phyloP scores from a whole-genome alignment of 2,329 filamentous ascomycete genomes.

The Spiromastix sp. region DNA sequence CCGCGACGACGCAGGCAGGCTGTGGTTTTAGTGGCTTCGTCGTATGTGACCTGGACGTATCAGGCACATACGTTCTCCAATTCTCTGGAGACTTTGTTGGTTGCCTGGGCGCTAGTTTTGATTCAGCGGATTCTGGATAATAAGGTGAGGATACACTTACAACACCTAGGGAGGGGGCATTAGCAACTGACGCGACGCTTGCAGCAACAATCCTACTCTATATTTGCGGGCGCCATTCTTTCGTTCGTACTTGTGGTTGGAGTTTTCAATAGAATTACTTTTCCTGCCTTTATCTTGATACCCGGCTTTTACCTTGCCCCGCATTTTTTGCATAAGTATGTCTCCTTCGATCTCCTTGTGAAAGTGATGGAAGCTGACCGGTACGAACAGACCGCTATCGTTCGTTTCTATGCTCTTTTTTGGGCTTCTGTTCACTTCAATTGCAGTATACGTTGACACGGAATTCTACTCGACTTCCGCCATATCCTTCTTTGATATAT shows the following conservation, averaged over 20 bases:
- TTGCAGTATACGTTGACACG: conserved; percentile 76
- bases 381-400: conserved; percentile 39
- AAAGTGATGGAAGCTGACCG: not conserved
- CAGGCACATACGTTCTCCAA: conserved; percentile 98
- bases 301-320: conserved; percentile 75
- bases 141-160: conserved; percentile 47
- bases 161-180: not conserved
- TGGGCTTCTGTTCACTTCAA: conserved; percentile 54
- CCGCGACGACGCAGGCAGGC: conserved; percentile 61
- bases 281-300: conserved; percentile 82
- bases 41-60: conserved; percentile 97
- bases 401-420: conserved; percentile 55
- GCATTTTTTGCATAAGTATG: conserved; percentile 72
- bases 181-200: conserved; percentile 8
- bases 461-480: conserved; percentile 55
- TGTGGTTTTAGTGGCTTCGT: conserved; percentile 79
- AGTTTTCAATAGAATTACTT: conserved; percentile 93
- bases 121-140: conserved; percentile 75
- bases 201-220: conserved; percentile 58
- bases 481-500: conserved; percentile 24
- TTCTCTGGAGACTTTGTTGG: conserved; percentile 84
- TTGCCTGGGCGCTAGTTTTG: conserved; percentile 87
- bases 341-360: conserved; percentile 9
- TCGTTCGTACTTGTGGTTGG: conserved; percentile 76
- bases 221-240: conserved; percentile 65